Conservation (phyloP, 2,329 filamentous ascomycete species). For the Xylaria sp. region DNA sequence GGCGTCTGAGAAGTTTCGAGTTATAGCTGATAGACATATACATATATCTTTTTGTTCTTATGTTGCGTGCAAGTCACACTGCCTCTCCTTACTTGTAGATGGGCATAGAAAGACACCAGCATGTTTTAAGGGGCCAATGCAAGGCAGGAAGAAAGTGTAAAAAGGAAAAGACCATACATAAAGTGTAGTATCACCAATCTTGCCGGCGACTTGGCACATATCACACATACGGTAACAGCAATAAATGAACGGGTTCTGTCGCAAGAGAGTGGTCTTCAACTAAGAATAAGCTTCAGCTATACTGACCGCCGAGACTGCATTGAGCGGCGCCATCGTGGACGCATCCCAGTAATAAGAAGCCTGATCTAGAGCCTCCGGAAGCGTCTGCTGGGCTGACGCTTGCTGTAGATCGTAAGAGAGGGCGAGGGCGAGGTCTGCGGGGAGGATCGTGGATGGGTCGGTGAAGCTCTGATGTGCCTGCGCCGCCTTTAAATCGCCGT, state of each 20-base stretch:
- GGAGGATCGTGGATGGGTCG: constrained; percentile 37
- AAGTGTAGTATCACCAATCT: neutral
- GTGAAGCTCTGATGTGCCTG: constrained; percentile 42
- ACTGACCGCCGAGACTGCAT: constrained; percentile 64
- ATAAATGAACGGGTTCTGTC: neutral
- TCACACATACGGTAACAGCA: neutral
- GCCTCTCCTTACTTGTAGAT: constrained; percentile 1
- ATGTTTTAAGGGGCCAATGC: neutral
- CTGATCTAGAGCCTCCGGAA: constrained; percentile 33
- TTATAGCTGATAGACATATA: neutral
- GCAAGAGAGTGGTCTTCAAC: constrained; percentile 2
- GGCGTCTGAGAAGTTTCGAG: neutral
- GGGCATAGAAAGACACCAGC: neutral
- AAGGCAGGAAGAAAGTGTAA: neutral
- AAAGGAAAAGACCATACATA: neutral
- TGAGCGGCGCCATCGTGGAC: constrained; percentile 66
- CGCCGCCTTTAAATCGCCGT: constrained; percentile 42
- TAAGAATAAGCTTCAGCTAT: constrained; percentile 25
- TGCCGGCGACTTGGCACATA: neutral
- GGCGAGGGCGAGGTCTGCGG: constrained; percentile 44
- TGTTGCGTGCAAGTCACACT: constrained; percentile 7
- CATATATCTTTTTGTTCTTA: neutral
- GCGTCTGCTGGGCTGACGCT: constrained; percentile 17
- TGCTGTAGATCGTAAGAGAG: constrained; percentile 42
- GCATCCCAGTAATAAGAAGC: constrained; percentile 67